phyloP scores from a whole-genome alignment of 2,329 filamentous ascomycete species.

The Domatiomyces catenatus region DNA sequence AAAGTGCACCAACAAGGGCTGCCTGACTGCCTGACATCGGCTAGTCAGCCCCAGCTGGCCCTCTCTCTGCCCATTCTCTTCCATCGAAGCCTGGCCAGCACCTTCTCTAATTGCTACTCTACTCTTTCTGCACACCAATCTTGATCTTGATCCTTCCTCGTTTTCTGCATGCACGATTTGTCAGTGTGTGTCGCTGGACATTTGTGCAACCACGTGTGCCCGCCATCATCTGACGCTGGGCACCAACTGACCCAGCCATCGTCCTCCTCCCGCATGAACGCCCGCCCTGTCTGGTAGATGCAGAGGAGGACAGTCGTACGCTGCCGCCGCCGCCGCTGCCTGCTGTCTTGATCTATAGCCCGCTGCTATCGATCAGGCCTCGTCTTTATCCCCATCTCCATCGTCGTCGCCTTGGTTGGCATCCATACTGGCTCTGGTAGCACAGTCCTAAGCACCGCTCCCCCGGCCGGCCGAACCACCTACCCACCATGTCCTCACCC shows the following conservation, averaged over 20 bases:
- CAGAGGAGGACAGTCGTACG: background rate
- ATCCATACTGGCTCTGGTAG: background rate
- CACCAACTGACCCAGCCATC: background rate
- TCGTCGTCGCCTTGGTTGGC: background rate
- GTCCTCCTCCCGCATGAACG: background rate
- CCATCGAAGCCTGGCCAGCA: too few species aligned
- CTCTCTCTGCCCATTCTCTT: background rate
- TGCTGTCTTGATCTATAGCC: background rate
- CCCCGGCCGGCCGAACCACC: too few species aligned
- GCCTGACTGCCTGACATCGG: background rate
- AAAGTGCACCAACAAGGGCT: background rate
- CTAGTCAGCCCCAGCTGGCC: background rate
- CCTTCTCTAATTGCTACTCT: too few species aligned
- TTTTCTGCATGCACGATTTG: background rate
- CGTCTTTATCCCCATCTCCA: background rate
- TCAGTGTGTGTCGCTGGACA: background rate
- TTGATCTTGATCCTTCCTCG: background rate
- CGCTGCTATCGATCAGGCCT: background rate
- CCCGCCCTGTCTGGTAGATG: background rate
- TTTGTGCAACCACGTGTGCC: background rate
- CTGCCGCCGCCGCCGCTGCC: too few species aligned
- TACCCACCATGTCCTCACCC: conserved; percentile 48
- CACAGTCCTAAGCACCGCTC: background rate
- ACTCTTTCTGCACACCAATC: too few species aligned
- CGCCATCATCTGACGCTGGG: background rate